Conservation (phyloP, 2,329 filamentous ascomycete species). For the Amauroascus verrucosus region DNA sequence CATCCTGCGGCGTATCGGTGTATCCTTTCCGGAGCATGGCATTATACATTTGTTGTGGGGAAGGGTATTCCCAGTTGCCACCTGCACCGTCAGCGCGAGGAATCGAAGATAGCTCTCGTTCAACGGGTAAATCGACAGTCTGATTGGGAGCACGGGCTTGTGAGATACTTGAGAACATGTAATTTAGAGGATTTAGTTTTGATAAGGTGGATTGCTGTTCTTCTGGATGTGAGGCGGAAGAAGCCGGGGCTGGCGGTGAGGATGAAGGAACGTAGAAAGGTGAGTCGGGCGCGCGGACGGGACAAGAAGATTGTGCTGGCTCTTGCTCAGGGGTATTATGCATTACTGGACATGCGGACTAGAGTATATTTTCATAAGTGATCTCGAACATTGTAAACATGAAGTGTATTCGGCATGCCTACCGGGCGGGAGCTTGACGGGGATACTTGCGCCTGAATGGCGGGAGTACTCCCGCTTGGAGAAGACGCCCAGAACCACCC, state of each 20-base stretch:
- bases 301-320: constrained; percentile 32
- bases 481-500: constrained; percentile 62
- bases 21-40: constrained; percentile 93
- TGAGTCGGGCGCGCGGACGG: constrained; percentile 41
- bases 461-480: constrained; percentile 29
- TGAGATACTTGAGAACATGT: constrained; percentile 83
- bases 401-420: constrained; percentile 21
- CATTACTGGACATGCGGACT: constrained; percentile 64
- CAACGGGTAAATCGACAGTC: constrained; percentile 60
- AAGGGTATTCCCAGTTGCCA: constrained; percentile 93
- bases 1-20: constrained; percentile 83
- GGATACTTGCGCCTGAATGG: constrained; percentile 41
- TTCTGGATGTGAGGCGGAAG: constrained; percentile 20
- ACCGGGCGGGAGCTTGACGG: constrained; percentile 46
- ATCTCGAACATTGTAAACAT: background rate
- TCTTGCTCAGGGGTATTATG: constrained; percentile 27
- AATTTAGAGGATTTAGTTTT: constrained; percentile 75
- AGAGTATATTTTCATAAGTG: constrained; percentile 13
- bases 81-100: constrained; percentile 65
- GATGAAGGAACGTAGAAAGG: constrained; percentile 36
- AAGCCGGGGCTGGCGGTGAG: constrained; percentile 23
- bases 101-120: constrained; percentile 78
- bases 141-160: constrained; percentile 69
- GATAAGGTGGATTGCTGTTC: constrained; percentile 45
- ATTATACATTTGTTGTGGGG: constrained; percentile 99